Evolutionary conservation across 2,329 filamentous ascomycete species (phyloP).

Genomic region (Pseudocercospora ulei): DNA sequence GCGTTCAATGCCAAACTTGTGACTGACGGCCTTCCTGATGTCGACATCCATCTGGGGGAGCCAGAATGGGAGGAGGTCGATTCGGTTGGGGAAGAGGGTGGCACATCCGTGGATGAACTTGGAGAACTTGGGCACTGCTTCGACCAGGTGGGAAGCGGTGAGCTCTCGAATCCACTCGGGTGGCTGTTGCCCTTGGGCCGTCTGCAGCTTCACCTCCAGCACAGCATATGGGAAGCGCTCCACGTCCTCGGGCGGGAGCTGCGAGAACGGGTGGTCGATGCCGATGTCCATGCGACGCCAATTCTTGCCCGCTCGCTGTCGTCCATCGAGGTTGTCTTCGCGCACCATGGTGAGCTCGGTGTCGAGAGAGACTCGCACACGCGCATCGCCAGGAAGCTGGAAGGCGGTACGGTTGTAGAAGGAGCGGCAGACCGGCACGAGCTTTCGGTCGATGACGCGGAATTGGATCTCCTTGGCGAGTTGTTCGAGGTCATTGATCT

Average conservation of each 20-base stretch:
- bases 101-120: conserved; percentile 97
- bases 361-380: conserved; percentile 92
- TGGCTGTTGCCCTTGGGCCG: conserved; percentile 85
- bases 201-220: conserved; percentile 94
- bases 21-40: conserved; percentile 82
- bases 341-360: conserved; percentile 91
- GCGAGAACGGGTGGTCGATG: conserved; percentile 86
- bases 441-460: conserved; percentile 74
- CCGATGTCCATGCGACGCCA: conserved; percentile 97
- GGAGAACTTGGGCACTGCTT: conserved; percentile 98
- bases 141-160: conserved; percentile 84
- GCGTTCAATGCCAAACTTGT: conserved; percentile 82
- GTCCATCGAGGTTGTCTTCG: conserved; percentile 87
- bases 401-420: conserved; percentile 99
- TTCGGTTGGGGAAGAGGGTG: conserved; percentile 72
- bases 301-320: conserved; percentile 66
- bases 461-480: conserved; percentile 90
- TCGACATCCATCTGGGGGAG: conserved; percentile 97
- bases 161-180: conserved; percentile 94
- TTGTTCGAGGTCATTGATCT: conserved; percentile 82
- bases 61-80: conserved; percentile 90
- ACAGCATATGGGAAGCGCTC: conserved; percentile 92
- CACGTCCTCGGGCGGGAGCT: conserved; percentile 74
- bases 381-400: conserved; percentile 88
- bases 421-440: conserved; percentile 80